Base-by-base conservation (phyloP, 768 basidiomycete genomes). In the Suillus americanus region DNA sequence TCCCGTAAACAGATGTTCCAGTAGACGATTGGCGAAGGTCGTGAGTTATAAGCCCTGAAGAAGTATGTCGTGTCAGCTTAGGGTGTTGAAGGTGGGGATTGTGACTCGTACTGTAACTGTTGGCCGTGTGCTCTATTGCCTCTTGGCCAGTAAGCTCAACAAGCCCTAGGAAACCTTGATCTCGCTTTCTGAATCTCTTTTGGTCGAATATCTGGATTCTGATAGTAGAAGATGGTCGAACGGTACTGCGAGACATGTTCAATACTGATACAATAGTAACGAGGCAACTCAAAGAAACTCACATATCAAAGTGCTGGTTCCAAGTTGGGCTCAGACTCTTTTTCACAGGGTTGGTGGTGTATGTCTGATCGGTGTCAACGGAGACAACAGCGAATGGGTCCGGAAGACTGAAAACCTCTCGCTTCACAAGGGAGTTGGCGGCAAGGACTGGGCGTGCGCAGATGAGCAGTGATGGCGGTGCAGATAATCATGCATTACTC, bases 131-230 rank as follows among this genome's bases (percentile, higher is more conserved):
- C 35, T 79, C 68, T 54, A 88, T 78, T 18, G 83, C 86, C 66
- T 89, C 84, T 46, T 83, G 69, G 55, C 84, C 87, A 2, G 80
- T 72, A 43, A 89, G 79, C 66, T 83, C 86, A 71, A 86, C 79
- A 16, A 88, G 79, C 55, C 85, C 88, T 46, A 88, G 79, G 68
- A 87, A 89, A 12, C 86, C 94, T 80, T 95, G 94, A 74, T 95
- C 94, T 70, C 89, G 86, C 75, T 88, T 88, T 79, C 85, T 94
- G 79, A 92, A 95, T 76, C 92, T 94, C 73, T 87, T 85, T 77
- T 94, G 89, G 81, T 97, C 95, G 73, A 95, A 95, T 65, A 97
- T 86, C 79, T 96, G 93, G 54, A 96, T 91, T 30, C 85, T 83
- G 71, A 96, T 83, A 69, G 86, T 82, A 41, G 93, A 94, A 35